Percentiles rank a stretch among this genome's conserved stretches.
Conservation (phyloP, 73 alveolate genomes). For the Symbiodinium natans region DNA sequence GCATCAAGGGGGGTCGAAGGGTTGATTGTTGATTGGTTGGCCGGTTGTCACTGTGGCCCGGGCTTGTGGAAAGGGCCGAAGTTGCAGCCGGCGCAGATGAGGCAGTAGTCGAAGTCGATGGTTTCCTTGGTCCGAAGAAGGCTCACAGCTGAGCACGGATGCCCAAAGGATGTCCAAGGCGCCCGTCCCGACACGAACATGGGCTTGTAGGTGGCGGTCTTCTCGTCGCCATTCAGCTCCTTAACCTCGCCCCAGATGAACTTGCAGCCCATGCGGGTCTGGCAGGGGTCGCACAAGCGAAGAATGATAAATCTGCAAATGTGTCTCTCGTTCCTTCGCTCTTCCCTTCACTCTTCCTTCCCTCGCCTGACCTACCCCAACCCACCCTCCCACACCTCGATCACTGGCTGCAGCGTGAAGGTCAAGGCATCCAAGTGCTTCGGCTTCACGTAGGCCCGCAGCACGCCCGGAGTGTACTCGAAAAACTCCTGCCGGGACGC, state of each 20-base stretch:
- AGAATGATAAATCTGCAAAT: not conserved
- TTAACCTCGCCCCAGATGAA: slow-evolving; percentile 88
- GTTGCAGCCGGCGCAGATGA: slow-evolving; percentile 92
- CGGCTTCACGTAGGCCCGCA: slow-evolving; percentile 90
- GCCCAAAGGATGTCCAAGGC: not conserved
- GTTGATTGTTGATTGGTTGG: no score
- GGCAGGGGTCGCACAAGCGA: not conserved
- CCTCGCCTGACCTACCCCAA: not conserved
- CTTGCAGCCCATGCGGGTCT: slow-evolving; percentile 92
- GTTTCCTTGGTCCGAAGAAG: slow-evolving; percentile 10
- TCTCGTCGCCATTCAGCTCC: slow-evolving; percentile 64
- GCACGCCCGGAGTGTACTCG: slow-evolving; percentile 90
- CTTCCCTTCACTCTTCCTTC: no score
- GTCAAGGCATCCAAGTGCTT: slow-evolving; percentile 81
- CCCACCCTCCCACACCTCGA: slow-evolving; percentile 20
- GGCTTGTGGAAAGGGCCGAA: slow-evolving; percentile 93
- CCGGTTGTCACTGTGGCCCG: not conserved
- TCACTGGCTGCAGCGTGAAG: slow-evolving; percentile 87
- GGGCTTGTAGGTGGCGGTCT: slow-evolving; percentile 75
- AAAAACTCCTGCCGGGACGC: slow-evolving; percentile 43
- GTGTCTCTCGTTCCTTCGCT: no score
- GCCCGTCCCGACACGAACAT: slow-evolving; percentile 31
- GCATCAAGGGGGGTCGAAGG: no score
- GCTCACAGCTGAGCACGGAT: no score
- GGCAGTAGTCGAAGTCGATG: slow-evolving; percentile 86